Conservation (phyloP, 202 grass and related monocot species). For the Zoysia matrella region DNA sequence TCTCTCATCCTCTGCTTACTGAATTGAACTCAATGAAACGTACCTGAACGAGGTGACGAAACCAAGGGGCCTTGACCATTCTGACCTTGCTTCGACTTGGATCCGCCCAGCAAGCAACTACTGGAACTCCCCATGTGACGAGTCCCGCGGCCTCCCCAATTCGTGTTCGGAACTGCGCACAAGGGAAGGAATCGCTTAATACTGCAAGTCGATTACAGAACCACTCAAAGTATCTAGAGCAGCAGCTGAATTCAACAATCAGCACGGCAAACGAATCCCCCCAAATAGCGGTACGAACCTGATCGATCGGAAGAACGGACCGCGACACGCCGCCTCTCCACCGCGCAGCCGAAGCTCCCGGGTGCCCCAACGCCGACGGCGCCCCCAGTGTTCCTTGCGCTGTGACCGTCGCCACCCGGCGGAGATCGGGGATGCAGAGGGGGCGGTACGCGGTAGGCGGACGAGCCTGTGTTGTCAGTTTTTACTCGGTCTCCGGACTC, state of each 20-base stretch:
- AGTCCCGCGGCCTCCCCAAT: slow-evolving; percentile 16
- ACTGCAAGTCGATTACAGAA: not conserved
- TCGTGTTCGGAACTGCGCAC: slow-evolving; percentile 1
- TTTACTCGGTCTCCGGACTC: slow-evolving; percentile 25
- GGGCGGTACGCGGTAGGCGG: not conserved
- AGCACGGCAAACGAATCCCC: not conserved
- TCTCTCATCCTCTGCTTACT: not conserved
- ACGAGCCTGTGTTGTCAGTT: not conserved
- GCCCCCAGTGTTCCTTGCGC: not conserved
- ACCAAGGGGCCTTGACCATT: slow-evolving; percentile 12
- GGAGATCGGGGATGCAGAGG: not conserved
- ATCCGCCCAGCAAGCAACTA: slow-evolving; percentile 45
- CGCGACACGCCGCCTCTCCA: not conserved
- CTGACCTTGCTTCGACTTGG: slow-evolving; percentile 14
- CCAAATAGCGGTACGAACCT: slow-evolving; percentile 26
- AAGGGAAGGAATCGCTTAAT: not conserved
- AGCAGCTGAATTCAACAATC: not conserved
- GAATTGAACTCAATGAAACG: slow-evolving; percentile 13
- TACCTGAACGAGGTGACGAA: slow-evolving; percentile 49
- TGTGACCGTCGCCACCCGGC: slow-evolving; percentile 25
- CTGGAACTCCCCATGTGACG: slow-evolving; percentile 43
- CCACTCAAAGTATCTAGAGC: not conserved
- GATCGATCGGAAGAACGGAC: not conserved
- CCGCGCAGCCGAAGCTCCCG: not conserved
- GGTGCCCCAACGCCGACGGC: not conserved